Evolutionary conservation across 495 filamentous ascomycete species (phyloP).

Genomic region (Astrothelium macrocarpum): DNA sequence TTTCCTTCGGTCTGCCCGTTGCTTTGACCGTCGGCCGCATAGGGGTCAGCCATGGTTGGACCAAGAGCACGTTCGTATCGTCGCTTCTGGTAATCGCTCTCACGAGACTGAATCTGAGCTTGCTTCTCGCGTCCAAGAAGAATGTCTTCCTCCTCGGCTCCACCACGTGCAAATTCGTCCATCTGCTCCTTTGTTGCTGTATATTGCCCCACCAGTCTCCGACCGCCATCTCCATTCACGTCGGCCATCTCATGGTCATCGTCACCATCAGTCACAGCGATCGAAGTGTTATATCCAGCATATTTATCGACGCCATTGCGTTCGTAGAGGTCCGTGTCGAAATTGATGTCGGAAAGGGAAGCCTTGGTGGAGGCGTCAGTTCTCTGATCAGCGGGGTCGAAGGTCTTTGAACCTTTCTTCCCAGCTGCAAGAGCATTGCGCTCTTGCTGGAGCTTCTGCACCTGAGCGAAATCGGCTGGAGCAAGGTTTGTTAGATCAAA

Average conservation of each 20-base stretch:
- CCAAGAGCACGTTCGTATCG: slow-evolving; percentile 74
- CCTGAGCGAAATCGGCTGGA: slow-evolving; percentile 5
- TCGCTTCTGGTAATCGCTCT: slow-evolving; percentile 97
- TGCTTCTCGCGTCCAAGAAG: slow-evolving; percentile 79
- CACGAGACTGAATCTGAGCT: slow-evolving; percentile 78
- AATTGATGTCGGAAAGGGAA: slow-evolving; percentile 75
- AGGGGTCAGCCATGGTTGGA: slow-evolving; percentile 81
- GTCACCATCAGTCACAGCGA: slow-evolving; percentile 70
- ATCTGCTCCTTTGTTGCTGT: slow-evolving; percentile 85
- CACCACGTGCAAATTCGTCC: slow-evolving; percentile 83
- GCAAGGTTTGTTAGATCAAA: background rate
- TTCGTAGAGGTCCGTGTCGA: slow-evolving; percentile 90
- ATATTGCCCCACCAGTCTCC: slow-evolving; percentile 89
- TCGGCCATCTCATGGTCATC: slow-evolving; percentile 79
- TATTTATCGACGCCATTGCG: slow-evolving; percentile 71
- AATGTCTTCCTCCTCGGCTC: slow-evolving; percentile 86
- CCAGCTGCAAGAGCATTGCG: slow-evolving; percentile 41
- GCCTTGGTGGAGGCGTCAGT: slow-evolving; percentile 87
- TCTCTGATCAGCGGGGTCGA: slow-evolving; percentile 42
- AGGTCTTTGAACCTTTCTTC: slow-evolving; percentile 80
- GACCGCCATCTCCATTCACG: slow-evolving; percentile 60
- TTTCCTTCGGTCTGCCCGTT: slow-evolving; percentile 58
- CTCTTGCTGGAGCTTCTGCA: slow-evolving; percentile 7
- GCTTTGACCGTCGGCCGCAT: slow-evolving; percentile 63
- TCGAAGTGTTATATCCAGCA: slow-evolving; percentile 82